Evolutionary conservation across 345 rosid species (phyloP).

Genomic region (Eucalyptus marginata): DNA sequence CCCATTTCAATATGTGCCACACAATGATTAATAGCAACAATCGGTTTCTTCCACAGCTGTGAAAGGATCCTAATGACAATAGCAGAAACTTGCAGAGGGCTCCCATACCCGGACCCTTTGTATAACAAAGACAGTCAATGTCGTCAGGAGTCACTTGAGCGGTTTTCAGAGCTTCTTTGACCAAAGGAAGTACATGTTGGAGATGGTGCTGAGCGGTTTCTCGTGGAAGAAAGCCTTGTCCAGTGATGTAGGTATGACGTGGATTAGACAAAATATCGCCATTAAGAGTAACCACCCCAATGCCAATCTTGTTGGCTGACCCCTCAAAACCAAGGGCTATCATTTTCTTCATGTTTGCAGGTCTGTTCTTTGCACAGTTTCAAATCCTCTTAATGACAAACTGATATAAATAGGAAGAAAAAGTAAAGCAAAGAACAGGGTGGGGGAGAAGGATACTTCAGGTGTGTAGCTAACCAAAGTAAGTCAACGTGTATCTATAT

Average conservation of each 20-base stretch:
- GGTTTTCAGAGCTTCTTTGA: constrained; percentile 55
- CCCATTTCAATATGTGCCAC: constrained; percentile 99
- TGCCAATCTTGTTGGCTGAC: constrained; percentile 90
- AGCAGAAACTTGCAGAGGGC: constrained; percentile 77
- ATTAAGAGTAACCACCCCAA: constrained; percentile 76
- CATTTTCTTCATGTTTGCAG: constrained; percentile 44
- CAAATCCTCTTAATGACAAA: not conserved
- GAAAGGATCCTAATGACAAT: constrained; percentile 74
- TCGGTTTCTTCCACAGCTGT: constrained; percentile 80
- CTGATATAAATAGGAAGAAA: not conserved
- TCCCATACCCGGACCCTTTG: constrained; percentile 97
- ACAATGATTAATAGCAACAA: constrained; percentile 88
- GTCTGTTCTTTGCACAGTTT: not conserved
- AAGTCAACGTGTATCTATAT: not conserved
- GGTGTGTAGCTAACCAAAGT: not conserved
- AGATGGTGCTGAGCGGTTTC: constrained; percentile 94
- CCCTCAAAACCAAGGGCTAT: constrained; percentile 91
- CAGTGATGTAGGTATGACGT: constrained; percentile 89
- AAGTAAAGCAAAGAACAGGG: not conserved
- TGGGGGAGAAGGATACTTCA: not conserved
- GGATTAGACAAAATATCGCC: constrained; percentile 88
- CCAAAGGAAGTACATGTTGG: constrained; percentile 70
- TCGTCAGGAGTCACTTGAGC: constrained; percentile 59
- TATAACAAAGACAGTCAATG: constrained; percentile 85
- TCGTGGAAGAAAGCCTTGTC: constrained; percentile 93